Base-by-base conservation (phyloP, 2,329 filamentous ascomycete species). In the Cyphellophora attinorum region DNA sequence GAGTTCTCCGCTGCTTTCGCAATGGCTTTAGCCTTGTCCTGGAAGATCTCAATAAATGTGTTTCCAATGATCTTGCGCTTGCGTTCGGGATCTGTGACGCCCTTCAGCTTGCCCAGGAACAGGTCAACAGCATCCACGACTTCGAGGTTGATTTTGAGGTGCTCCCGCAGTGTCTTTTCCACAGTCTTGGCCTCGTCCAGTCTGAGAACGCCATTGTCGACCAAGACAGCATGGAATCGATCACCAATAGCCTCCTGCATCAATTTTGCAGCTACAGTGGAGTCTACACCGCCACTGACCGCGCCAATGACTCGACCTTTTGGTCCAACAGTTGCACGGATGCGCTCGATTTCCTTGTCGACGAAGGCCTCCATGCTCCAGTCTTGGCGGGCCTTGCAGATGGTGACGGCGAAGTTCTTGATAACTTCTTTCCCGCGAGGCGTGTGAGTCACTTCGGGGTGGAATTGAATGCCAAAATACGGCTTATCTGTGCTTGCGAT, bases 61-160 rank as follows among this genome's bases (percentile, higher is more conserved):
- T 70, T 74, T 37, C 86, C 88, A 42, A 95, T 95, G 50, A 95
- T 79, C 64, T 93, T 94, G 36, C 88, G 72, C 70, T 94, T 95
- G 54, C 74, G 74, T 61, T 96, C 88, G 0, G 89, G 88, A 37
- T 83, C 85, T 0, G 63, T 65, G 16, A 94, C 74, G 12, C 85
- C 89, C 45, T 75, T 72, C 1, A 96, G 75, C 15, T 77, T 70
- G 18, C 64, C 63, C n/a, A 95, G 67, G 67, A 96, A 96, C 16
- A 73, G 65, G 41, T 93, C 69, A 6, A 72, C 71, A 0, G 76
- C 86, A 54, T 96, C 82, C 2, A 93, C 76, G 17, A 96, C 80
- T 0, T 84, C 93, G 3, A 96, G 68, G 58, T 94, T 91, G 59
- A 96, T 93, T 2, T 84, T 84, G 1, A 96, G 73, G 46, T 91